Base-by-base conservation (phyloP, 371 early-diverging fungal species). In the Apophysomyces trapeziformis region DNA sequence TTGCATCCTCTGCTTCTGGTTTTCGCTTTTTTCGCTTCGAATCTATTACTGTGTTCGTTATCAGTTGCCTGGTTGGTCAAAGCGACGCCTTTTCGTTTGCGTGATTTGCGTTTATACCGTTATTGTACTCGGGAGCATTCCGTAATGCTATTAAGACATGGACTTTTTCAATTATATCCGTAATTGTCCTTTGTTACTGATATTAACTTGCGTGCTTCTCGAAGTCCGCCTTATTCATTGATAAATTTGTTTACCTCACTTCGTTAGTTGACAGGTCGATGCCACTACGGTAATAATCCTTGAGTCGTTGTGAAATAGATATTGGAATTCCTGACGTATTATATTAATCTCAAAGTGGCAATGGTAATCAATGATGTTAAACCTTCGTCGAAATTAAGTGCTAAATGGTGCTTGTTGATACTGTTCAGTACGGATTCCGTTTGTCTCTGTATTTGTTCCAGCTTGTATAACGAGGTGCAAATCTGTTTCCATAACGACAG, bases 21-120 rank as follows among this genome's bases (percentile, higher is more conserved):
- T 85, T 89, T 54, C 90, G 81, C 59, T 89, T 89, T 63, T 88
- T 90, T 60, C 89, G 67, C 64, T 86, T 88, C 58, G 71, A 70
- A 56, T 85, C 87, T 46, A 82, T 72, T 0, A 79, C 80, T 80
- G 65, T 58, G 38, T 56, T 39, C 37, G 57, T 54, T 13, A 26
- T 50, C n/a, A 50, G 50, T 50, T 50, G 50, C 50, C 7, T 50
- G n/a, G 21, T 50, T 50, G 21, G 35, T 50, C 50, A 21, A 26
- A 26, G 8, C 16, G 50, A 7, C n/a, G 41, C 37, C n/a, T 26
- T 26, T 38, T 50, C 45, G 39, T 57, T 41, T 43, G 11, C 62
- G 63, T 14, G 57, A 56, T 66, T n/a, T 63, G 14, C 35, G 14
- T 18, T 44, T 5, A 63, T 73, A 80, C 77, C 75, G 61, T 75